Base-by-base conservation (phyloP, 2,329 filamentous ascomycete genomes). In the Sarocladium strictum region DNA sequence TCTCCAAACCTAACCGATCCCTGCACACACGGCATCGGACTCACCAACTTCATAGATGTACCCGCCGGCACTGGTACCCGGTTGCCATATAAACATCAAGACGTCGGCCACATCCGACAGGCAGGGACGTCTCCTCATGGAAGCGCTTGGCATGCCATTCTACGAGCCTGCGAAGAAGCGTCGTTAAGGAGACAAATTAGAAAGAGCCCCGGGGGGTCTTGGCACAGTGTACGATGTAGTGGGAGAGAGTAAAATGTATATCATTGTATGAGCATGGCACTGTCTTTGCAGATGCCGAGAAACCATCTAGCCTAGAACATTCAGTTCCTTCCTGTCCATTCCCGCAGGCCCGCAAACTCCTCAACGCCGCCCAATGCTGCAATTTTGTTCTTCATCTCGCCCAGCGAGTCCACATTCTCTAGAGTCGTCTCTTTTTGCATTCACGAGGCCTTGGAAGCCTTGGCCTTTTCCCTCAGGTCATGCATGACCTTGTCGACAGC, bases 81-180 rank as follows among this genome's bases (percentile, higher is more conserved):
- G 91, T 67, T 88, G 86, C 68, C 83, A 94, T 64, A 83, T 97
- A 62, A 87, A 86, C 56, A 78, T 96, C 54, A 86, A 94, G 70
- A 97, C 92, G 1, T 87, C 87, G 26, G 92, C 90, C 40, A 90
- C 79, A 24, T 93, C 87, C 26, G 90, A 97, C 69, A 85, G 86
- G 63, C 91, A 97, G 64, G 92, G 89, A 7, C 82, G 89, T 61
- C 72, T 96, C 57, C 77, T 97, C 53, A 75, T 74, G 59, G 65
- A 74, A 60, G 70, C 72, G 15, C 56, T 74, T 26, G 72, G 72
- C 19, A 68, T 74, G 58, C 91, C 92, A 0, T 96, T 96, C 69
- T 83, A 89, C 63, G 90, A 15, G 19, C 50, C 50, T 38, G 17
- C 11, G 32, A 53, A 53, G 90, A 63, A 67, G 57, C 49, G 35